Base-by-base conservation (phyloP, 169 alveolate genomes). In the Theileria orientalis region DNA sequence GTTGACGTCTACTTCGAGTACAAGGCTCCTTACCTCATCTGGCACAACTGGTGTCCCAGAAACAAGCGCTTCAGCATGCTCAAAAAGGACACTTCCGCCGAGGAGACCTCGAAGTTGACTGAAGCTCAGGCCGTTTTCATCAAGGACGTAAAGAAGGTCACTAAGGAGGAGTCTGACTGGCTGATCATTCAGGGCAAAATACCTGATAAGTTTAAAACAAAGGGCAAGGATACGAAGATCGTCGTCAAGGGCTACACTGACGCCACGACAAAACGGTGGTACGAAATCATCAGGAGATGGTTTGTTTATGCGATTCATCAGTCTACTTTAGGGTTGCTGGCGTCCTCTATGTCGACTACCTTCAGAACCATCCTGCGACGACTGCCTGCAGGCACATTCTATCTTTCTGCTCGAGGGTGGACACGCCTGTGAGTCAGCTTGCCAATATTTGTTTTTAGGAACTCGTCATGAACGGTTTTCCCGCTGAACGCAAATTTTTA, bases 331-430 rank as follows among this genome's bases (percentile, higher is more conserved):
- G 59, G 51, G 47, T 79, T 1, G 66, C 77, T 23, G 87, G 87
- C 13, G 37, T 61, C 7, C 21, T 7, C 35, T 79, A 79, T 33
- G 83, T 69, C 29, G 56, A 62, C 23, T 54, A 71, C 64, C 59
- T 79, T 49, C n/a, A 42, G 41, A 30, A 60, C 32, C 76, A 69
- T 44, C 61, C 59, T 5, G 62, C 16, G n/a, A 27, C n/a, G 7
- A 1, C 14, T 14, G 29, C 67, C 7, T 70, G 79, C 40, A 71
- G 32, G 57, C 70, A 70, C 69, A 79, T 79, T 33, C 82, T 79
- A 1, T 69, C 87, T 5, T 79, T 79, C 76, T 79, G 87, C 64
- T n/a, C 76, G n/a, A 29, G 62, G 30, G 27, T 57, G 3, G 71
- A 67, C 32, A 67, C 75, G 2, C 46, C 46, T 19, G 75, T 67